These are phyloP conservation scores for Vicia faba DNA, from an alignment of 306 rosid species.

Conservation along the genomic window DNA sequence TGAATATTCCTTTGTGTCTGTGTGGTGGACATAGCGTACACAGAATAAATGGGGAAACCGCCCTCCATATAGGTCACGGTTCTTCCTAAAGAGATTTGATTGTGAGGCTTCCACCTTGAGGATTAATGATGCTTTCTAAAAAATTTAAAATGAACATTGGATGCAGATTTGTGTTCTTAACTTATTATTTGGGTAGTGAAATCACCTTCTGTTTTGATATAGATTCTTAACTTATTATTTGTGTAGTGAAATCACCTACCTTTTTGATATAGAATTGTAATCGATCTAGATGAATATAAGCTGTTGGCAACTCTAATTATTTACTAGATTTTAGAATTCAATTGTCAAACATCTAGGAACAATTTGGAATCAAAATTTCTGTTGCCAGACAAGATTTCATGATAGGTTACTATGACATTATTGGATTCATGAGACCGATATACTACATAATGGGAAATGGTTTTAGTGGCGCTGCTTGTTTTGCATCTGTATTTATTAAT, in stretches of 20 bases:
- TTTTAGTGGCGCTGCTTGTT: not conserved
- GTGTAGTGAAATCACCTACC: conserved; percentile 19
- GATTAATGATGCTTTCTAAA: not conserved
- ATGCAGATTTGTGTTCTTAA: not conserved
- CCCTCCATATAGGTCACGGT: not conserved
- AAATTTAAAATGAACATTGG: conserved; percentile 13
- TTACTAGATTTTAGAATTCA: conserved; percentile 22
- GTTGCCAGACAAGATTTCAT: conserved; percentile 4
- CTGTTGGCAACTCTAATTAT: conserved; percentile 10
- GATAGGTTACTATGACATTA: not conserved
- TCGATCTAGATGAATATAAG: conserved; percentile 4
- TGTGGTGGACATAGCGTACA: not conserved
- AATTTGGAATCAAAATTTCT: not conserved
- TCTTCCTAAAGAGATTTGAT: conserved; percentile 7
- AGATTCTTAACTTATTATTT: conserved; percentile 8
- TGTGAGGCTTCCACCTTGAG: conserved; percentile 6
- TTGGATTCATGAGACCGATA: conserved; percentile 1
- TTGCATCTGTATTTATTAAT: not conserved
- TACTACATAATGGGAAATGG: not conserved
- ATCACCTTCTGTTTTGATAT: conserved; percentile 9
- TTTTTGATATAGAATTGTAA: conserved; percentile 5
- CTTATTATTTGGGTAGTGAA: conserved; percentile 7
- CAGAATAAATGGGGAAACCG: not conserved
- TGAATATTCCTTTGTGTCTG: not conserved
- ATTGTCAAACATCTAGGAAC: not conserved